phyloP scores from a whole-genome alignment of 139 green algal genomes.

The Nannochloris sp. region DNA sequence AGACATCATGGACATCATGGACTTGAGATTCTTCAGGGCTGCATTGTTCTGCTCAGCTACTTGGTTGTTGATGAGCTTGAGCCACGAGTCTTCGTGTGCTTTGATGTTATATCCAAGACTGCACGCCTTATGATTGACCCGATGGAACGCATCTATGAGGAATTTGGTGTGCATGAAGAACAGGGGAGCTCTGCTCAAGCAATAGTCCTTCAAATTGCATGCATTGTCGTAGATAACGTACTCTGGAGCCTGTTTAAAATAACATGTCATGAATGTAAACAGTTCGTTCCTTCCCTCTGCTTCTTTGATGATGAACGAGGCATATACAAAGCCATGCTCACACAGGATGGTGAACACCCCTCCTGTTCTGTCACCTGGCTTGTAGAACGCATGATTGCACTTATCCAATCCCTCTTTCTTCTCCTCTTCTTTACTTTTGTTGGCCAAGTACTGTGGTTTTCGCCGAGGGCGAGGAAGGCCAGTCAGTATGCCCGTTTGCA shows the following conservation, averaged over 20 bases:
- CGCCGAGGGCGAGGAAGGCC: not conserved
- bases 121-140: not conserved
- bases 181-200: not conserved
- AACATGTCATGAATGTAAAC: conserved; percentile 3
- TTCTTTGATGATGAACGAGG: conserved; percentile 2
- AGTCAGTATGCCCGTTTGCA: not conserved
- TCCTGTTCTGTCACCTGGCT: conserved; percentile 1
- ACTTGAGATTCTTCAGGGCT: not conserved
- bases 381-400: not conserved
- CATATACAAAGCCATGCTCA: not conserved
- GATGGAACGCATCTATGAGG: not conserved
- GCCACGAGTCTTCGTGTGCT: not conserved
- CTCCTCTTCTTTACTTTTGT: not conserved
- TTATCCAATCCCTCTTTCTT: not conserved
- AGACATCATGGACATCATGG: not conserved
- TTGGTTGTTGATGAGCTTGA: not conserved
- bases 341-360: not conserved
- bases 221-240: conserved; percentile 1
- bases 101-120: not conserved
- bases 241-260: not conserved
- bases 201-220: conserved; percentile 2
- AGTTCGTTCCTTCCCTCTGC: not conserved
- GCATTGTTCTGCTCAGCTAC: conserved; percentile 3
- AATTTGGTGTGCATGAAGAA: conserved; percentile 1
- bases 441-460: not conserved